Base-by-base conservation (phyloP, 352 stramenopile species). In the Thraustochytrium striatum region DNA sequence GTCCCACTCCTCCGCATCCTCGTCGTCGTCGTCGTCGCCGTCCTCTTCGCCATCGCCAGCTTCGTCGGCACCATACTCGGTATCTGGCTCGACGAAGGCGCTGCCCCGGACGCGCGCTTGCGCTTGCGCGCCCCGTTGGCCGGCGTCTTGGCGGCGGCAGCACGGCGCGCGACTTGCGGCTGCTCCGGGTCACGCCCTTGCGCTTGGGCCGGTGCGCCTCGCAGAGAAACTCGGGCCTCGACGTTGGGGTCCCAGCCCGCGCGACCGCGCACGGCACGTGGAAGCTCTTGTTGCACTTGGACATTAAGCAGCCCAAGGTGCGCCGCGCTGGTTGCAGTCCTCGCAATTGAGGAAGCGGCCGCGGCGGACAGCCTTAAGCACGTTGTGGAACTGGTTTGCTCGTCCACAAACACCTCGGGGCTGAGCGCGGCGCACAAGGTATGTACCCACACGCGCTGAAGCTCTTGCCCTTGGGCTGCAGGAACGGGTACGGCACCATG, bases 361-460 rank as follows among this genome's bases (percentile, higher is more conserved):
- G 32, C 79, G 58, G 28, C 68, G 61, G 13, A 81, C 59, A 7
- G 79, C 79, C 35, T 47, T 57, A 21, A 83, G 47, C 21, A 83
- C 79, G 58, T 61, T 65, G 72, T 62, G 41, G 52, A 59, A 82
- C 44, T 62, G 33, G 33, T 73, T 35, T 81, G 3, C 28, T 83
- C 79, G 70, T 83, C 61, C 16, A 81, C 25, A 43, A 50, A 75
- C 28, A 80, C 79, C 58, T 83, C 79, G 2, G 79, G 79, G 16
- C 57, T 78, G 2, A 72, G 44, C 28, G 30, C 28, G 11, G 79
- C 79, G 36, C 79, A 83, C 30, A 41, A 52, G 13, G 21, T 2
- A 58, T 83, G 79, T 0, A 57, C 57, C 33, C 59, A 61, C 2
- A 78, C 41, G 2, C 30, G 43, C 39, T 79, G 39, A n/a, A 28